Conservation (phyloP, 1,284 basidiomycete species). For the Golubevia pallescens region DNA sequence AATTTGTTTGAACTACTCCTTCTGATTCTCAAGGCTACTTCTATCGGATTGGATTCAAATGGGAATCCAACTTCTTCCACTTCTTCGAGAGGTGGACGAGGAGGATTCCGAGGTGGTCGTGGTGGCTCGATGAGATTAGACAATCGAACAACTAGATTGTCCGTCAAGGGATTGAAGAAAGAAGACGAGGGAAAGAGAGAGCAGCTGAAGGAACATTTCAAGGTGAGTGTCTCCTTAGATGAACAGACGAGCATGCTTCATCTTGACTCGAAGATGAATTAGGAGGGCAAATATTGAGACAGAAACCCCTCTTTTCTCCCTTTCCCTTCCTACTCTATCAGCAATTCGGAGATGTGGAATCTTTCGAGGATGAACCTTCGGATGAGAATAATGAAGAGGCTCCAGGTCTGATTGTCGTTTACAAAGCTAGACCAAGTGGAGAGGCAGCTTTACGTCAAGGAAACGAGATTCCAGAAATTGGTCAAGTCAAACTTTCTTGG, state of each 20-base stretch:
- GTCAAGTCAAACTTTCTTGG: constrained; percentile 46
- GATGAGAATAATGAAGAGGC: not conserved
- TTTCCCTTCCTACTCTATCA: not conserved
- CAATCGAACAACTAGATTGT: constrained; percentile 53
- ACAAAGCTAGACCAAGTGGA: constrained; percentile 38
- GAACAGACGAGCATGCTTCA: too few species aligned
- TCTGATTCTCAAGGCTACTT: constrained; percentile 15
- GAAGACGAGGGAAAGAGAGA: constrained; percentile 20
- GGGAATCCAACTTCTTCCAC: constrained; percentile 20
- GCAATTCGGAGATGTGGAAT: constrained; percentile 41
- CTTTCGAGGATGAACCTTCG: constrained; percentile 22
- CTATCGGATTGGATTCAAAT: constrained; percentile 22
- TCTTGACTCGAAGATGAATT: too few species aligned
- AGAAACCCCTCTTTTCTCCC: not conserved
- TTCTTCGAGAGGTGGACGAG: constrained; percentile 12
- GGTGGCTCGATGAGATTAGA: constrained; percentile 38
- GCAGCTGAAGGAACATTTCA: constrained; percentile 36
- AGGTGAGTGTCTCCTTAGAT: constrained; percentile 12
- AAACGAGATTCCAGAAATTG: constrained; percentile 38
- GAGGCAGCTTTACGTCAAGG: constrained; percentile 48
- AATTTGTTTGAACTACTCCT: too few species aligned
- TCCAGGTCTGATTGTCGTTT: constrained; percentile 22
- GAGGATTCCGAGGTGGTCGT: constrained; percentile 9
- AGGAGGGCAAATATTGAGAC: too few species aligned
- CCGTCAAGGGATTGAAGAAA: constrained; percentile 32